These are phyloP conservation scores for Neltuma alba DNA, from an alignment of 306 rosid genomes.

Conservation along the genomic window DNA sequence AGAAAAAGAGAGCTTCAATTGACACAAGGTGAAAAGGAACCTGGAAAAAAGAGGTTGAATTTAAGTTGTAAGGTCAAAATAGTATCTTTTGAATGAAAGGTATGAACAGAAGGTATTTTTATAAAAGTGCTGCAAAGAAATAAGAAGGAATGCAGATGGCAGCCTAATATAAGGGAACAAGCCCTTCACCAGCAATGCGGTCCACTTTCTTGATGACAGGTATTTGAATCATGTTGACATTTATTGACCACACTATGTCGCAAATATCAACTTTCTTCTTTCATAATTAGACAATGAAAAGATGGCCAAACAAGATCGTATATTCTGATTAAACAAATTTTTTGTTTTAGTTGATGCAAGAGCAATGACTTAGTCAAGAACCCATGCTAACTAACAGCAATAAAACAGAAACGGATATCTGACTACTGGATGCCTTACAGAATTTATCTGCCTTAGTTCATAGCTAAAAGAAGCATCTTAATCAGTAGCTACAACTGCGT, in stretches of 20 bases:
- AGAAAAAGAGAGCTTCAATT: neutral
- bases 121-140: slow-evolving; percentile 18
- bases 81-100: neutral
- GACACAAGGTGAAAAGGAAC: slow-evolving; percentile 12
- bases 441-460: slow-evolving; percentile 8
- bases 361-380: slow-evolving; percentile 9
- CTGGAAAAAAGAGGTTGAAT: slow-evolving; percentile 21
- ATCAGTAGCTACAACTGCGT: slow-evolving; percentile 17
- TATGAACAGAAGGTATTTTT: neutral
- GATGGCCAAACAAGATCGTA: slow-evolving; percentile 10
- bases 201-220: slow-evolving; percentile 13
- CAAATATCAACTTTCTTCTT: slow-evolving; percentile 23
- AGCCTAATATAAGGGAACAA: neutral
- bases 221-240: slow-evolving; percentile 13
- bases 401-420: neutral
- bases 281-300: slow-evolving; percentile 18
- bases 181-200: neutral
- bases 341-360: slow-evolving; percentile 2
- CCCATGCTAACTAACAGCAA: slow-evolving; percentile 20
- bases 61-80: slow-evolving; percentile 22
- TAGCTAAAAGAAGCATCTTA: slow-evolving; percentile 27
- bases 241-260: slow-evolving; percentile 12
- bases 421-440: slow-evolving; percentile 6
- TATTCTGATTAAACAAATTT: neutral
- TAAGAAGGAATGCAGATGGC: slow-evolving; percentile 14